A percentile compares a stretch with the other conserved stretches of the same genome.
These are phyloP conservation scores for Ogataea polymorpha DNA, from an alignment of 805 yeast genomes.

Conservation along the genomic window DNA sequence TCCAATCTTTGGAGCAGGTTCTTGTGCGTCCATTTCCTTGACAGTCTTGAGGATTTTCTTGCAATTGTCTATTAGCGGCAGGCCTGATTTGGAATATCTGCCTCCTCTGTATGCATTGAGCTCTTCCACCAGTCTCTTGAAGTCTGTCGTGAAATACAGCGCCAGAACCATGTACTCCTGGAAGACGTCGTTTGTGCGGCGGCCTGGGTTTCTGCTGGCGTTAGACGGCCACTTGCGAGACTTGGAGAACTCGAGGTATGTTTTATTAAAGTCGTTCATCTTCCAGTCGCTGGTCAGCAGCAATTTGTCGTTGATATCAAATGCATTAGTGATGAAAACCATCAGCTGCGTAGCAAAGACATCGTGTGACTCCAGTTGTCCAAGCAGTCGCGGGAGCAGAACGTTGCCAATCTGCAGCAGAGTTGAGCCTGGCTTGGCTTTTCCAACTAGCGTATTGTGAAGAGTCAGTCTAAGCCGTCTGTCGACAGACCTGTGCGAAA, in stretches of 20 bases:
- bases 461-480: conserved; percentile 25
- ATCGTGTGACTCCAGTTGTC: conserved; percentile 23
- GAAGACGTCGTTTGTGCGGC: conserved; percentile 14
- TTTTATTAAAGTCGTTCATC: conserved; percentile 17
- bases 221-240: conserved; percentile 18
- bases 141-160: conserved; percentile 17
- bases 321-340: conserved; percentile 23
- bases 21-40: conserved; percentile 14
- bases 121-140: conserved; percentile 17
- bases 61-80: conserved; percentile 14
- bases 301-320: conserved; percentile 31
- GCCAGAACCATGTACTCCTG: conserved; percentile 19
- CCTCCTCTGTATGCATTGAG: conserved; percentile 13
- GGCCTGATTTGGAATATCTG: conserved; percentile 12
- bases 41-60: conserved; percentile 11
- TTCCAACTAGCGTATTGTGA: conserved; percentile 28
- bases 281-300: conserved; percentile 29
- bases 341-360: conserved; percentile 23
- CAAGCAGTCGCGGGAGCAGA: conserved; percentile 20
- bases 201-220: conserved; percentile 5
- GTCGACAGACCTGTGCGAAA: conserved; percentile 2
- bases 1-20: conserved; percentile 2
- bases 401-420: conserved; percentile 29
- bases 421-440: conserved; percentile 32
- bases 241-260: conserved; percentile 19